Evolutionary conservation across 2,329 filamentous ascomycete species (phyloP).

Genomic region (Botrytis paeoniae): DNA sequence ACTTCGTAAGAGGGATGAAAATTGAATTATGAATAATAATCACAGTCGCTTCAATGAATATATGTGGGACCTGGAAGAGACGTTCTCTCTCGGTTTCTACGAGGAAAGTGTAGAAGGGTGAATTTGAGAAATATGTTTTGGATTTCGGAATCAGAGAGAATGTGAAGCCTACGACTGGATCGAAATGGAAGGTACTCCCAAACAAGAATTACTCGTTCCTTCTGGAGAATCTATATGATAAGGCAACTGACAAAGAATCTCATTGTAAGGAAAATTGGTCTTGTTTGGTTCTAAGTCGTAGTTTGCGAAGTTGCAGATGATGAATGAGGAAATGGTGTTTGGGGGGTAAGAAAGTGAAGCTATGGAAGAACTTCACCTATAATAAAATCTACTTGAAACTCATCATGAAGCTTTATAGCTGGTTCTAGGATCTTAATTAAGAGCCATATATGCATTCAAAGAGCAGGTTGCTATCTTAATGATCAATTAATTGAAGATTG

Average conservation of each 20-base stretch:
- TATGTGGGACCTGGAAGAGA: no score
- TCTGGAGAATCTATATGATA: neutral
- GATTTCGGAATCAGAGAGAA: neutral
- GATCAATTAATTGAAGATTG: neutral
- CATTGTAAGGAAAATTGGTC: no score
- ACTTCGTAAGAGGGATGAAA: neutral
- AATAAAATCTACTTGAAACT: neutral
- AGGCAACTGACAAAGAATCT: rapidly evolving
- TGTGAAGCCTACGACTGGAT: neutral
- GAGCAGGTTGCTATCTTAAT: neutral
- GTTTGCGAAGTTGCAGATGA: neutral
- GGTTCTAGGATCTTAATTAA: neutral
- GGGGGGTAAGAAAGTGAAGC: neutral
- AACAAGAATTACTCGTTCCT: neutral
- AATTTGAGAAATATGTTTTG: neutral
- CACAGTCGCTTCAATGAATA: no score
- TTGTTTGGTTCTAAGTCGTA: neutral
- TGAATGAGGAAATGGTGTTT: neutral
- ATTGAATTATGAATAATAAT: neutral
- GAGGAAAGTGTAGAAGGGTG: neutral
- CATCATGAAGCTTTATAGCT: neutral
- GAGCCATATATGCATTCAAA: neutral
- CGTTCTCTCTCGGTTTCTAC: rapidly evolving
- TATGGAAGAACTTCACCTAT: neutral
- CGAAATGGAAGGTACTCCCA: neutral